Base-by-base conservation (phyloP, 1,284 basidiomycete species). In the Boletus semigastroideus region DNA sequence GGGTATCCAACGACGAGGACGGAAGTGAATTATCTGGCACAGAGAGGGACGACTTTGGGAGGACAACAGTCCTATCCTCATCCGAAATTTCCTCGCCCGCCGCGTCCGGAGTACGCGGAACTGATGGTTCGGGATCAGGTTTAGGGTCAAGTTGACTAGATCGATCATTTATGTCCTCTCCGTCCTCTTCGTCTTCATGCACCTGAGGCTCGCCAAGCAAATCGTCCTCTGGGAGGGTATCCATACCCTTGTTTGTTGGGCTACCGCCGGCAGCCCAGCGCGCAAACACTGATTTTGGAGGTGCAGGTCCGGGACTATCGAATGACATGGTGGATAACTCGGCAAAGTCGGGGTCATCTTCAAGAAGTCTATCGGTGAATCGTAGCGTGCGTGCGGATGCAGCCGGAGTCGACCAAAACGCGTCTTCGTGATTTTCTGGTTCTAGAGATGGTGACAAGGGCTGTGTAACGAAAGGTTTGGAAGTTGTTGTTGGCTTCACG, bases 371-470 rank as follows among this genome's bases (percentile, higher is more conserved):
- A 42, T 84, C 80, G 1, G 76, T 77, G 56, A 88, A 86, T 43
- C 76, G 78, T 9, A 87, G 70, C 0, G 78, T 80, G 37, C 82
- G 79, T 12, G 75, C 77, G 3, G 79, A 71, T 3, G 77, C 73
- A 14, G 74, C 78, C 3, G 84, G 80, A 0, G 84, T 82, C 36
- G 73, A 78, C 82, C 83, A 84, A 63, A 84, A 83, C 36, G 73
- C 72, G 17, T 81, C 78, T 61, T 85, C 83, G 28, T 71, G 71
- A 7, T 57, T 56, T 45, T 74, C 73, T 4, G 65, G 53, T 52
- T 48, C 64, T 31, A 61, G 56, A 13, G 55, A 62, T 12, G 64
- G 63, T 0, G 63, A 60, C 6, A 49, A 30, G 1, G 52, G 34
- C 5, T 20, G 42, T 38, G 52, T 55, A 3, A 39, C 33, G 41